These are phyloP conservation scores for Auricularia sp. DNA, from an alignment of 768 basidiomycete species.

Conservation along the genomic window DNA sequence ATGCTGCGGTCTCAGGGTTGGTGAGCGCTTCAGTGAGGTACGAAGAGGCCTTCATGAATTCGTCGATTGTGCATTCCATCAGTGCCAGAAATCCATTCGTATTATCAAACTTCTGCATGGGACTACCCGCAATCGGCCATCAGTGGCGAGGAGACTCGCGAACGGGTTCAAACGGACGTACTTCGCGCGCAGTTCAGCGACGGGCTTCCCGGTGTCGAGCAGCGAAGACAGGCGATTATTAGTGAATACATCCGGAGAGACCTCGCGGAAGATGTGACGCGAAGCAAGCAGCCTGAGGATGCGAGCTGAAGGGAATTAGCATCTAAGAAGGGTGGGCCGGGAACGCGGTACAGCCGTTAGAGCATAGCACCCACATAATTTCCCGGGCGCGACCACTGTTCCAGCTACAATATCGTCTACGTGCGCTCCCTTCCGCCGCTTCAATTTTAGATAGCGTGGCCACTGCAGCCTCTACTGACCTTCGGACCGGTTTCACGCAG, in stretches of 20 bases:
- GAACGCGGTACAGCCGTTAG: not conserved
- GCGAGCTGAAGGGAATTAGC: conserved; percentile 12
- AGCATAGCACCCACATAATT: conserved; percentile 21
- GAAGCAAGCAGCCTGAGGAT: conserved; percentile 19
- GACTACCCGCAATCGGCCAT: conserved; percentile 30
- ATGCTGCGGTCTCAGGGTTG: conserved; percentile 8
- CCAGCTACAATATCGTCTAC: conserved; percentile 27
- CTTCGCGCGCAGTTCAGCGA: not conserved
- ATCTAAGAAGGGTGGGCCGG: not conserved
- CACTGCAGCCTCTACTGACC: not conserved
- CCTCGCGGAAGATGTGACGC: conserved; percentile 21
- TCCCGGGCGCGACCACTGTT: conserved; percentile 20
- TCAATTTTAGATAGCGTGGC: not conserved
- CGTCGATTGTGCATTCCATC: conserved; percentile 69
- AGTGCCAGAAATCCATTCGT: conserved; percentile 61
- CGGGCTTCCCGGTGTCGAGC: conserved; percentile 13
- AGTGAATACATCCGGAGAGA: conserved; percentile 20
- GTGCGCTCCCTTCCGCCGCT: conserved; percentile 16
- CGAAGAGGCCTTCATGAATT: conserved; percentile 23
- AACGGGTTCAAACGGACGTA: not conserved
- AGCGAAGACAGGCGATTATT: conserved; percentile 17
- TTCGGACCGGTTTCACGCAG: not conserved
- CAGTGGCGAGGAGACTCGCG: not conserved
- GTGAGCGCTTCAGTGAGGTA: conserved; percentile 16
- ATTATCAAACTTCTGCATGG: conserved; percentile 49